Evolutionary conservation across 805 yeast genomes (phyloP).

Genomic region (Kodamaea jinghongensis): DNA sequence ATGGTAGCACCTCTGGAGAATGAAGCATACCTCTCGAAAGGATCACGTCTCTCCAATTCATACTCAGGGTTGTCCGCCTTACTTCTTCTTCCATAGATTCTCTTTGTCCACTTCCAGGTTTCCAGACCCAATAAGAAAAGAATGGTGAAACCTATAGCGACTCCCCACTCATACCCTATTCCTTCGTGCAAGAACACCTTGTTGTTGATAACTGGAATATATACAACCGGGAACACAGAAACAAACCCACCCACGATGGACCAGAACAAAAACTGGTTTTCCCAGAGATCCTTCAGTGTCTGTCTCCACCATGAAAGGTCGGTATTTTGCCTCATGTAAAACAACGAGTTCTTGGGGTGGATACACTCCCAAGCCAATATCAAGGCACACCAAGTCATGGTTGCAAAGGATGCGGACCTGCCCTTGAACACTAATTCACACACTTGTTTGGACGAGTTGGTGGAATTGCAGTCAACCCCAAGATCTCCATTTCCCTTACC

Average conservation of each 20-base stretch:
- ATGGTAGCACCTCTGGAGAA: conserved; percentile 54
- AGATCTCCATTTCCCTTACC: conserved; percentile 64
- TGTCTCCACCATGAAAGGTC: conserved; percentile 55
- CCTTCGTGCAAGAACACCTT: conserved; percentile 71
- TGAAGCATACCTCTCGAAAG: conserved; percentile 60
- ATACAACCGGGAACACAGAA: conserved; percentile 76
- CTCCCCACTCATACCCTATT: conserved; percentile 79
- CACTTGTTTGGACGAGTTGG: conserved; percentile 26
- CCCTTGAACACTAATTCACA: conserved; percentile 71
- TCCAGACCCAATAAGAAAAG: conserved; percentile 63
- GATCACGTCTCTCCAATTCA: conserved; percentile 60
- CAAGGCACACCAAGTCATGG: conserved; percentile 85
- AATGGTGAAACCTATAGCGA: conserved; percentile 58
- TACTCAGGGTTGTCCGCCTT: conserved; percentile 53
- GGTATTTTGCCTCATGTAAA: conserved; percentile 65
- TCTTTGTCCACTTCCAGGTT: conserved; percentile 63
- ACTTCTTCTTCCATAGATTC: conserved; percentile 47
- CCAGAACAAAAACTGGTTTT: conserved; percentile 77
- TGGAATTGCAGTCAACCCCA: conserved; percentile 62
- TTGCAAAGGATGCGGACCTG: conserved; percentile 73
- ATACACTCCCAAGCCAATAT: conserved; percentile 83
- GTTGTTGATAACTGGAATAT: conserved; percentile 82
- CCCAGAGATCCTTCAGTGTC: conserved; percentile 64
- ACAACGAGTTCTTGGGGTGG: conserved; percentile 67
- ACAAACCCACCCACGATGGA: conserved; percentile 68